Evolutionary conservation across 169 alveolate species (phyloP), one percentile per base, ranked within the genome.

Genomic region (Plasmodium vivax): DNA sequence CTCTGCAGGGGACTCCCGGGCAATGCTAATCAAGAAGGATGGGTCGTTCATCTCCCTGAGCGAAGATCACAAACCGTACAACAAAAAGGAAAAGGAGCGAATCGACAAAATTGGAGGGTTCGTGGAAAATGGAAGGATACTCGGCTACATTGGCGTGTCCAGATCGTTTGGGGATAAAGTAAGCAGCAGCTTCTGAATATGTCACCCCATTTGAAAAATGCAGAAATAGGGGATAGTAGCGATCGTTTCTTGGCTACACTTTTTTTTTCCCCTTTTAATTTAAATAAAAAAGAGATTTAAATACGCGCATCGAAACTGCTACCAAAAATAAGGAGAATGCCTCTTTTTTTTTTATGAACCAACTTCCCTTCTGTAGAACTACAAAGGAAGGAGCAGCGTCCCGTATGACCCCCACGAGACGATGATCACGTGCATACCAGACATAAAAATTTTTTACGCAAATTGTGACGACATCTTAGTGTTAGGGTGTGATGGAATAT

Each of bases 401-500:
- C 93, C 93, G 4, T 75, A 87, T 75, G 56, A 87, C 68, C 85
- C 87, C 23, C 82, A 87, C 71, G 93, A 87, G 47, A 75, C 93
- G 38, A 87, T 87, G 93, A 87, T 87, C 62, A 87, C 87, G 4
- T 87, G 93, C 43, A 47, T 87, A 79, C 93, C 93, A 9, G 93
- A 87, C 62, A 87, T 87, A 43, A 87, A 79, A 87, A 87, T 87
- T 34, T 87, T 75, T 87, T 87, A 87, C 71, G 93, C 87, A 87
- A 87, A 87, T 36, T 54, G 32, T 8, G 87, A 79, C 45, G 93
- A 87, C 47, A 87, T 87, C 8, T 58, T 87, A 77, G 47, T 87
- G 30, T 87, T 87, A 45, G 93, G 93, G 68, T 87, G 93, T 87
- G 93, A 87, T 87, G 93, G 93, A 36, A 34, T 87, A 87, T 87